phyloP scores from a whole-genome alignment of 2,329 filamentous ascomycete genomes.

The Colletotrichum salicis region DNA sequence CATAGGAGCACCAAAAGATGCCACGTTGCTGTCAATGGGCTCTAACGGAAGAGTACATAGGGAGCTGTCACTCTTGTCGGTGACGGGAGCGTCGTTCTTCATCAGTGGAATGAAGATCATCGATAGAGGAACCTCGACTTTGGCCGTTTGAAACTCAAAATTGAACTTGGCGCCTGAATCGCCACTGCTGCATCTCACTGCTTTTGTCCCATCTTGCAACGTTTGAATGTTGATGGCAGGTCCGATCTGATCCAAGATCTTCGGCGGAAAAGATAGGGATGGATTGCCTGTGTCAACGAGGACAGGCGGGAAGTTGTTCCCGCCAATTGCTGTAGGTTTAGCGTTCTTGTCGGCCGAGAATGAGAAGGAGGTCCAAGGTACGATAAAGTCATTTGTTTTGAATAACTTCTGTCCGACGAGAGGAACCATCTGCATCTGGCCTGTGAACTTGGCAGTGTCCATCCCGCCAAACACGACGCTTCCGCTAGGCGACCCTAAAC shows the following conservation, averaged over 20 bases:
- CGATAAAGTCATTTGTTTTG: not conserved
- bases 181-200: not conserved
- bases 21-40: not conserved
- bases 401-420: not conserved
- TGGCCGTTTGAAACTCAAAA: not conserved
- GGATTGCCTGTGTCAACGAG: not conserved
- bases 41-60: conserved; percentile 4
- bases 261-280: not conserved
- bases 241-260: not conserved
- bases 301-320: not conserved
- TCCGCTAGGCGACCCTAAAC: not conserved
- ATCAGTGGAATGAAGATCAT: conserved; percentile 7
- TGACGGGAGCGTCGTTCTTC: not conserved
- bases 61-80: not conserved
- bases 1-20: not conserved
- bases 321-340: not conserved
- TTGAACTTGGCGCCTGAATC: not conserved
- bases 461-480: not conserved
- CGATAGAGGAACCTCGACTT: not conserved
- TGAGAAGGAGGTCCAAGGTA: not conserved
- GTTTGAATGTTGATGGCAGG: not conserved
- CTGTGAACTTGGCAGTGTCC: not conserved
- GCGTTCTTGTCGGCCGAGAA: not conserved
- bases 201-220: not conserved
- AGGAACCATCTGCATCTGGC: not conserved